phyloP scores from a whole-genome alignment of 495 filamentous ascomycete species.

The Trichoderma asperelloides region DNA sequence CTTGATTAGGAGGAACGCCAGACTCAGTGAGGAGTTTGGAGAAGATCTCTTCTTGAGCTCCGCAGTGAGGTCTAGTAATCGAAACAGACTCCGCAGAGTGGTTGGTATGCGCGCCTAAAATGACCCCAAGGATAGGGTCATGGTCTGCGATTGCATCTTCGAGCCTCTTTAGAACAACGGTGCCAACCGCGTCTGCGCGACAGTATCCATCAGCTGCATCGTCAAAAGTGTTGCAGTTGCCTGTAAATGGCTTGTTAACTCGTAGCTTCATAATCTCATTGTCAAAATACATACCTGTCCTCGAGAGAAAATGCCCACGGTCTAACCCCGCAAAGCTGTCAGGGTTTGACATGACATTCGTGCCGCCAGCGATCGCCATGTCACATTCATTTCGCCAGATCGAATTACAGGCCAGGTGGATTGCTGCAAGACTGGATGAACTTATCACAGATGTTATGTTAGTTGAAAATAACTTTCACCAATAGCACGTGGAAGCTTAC shows the following conservation, averaged over 20 bases:
- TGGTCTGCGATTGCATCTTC: conserved; percentile 67
- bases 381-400: conserved; percentile 36
- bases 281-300: conserved; percentile 20
- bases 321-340: conserved; percentile 56
- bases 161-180: conserved; percentile 63
- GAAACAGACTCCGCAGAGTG: conserved; percentile 68
- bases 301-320: conserved; percentile 29
- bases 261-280: conserved; percentile 38
- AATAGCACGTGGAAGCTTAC: conserved; percentile 30
- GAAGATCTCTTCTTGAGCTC: conserved; percentile 64
- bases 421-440: conserved; percentile 36
- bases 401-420: conserved; percentile 41
- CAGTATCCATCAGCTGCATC: conserved; percentile 60
- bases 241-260: conserved; percentile 22
- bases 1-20: conserved; percentile 59
- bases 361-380: conserved; percentile 14
- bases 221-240: conserved; percentile 27
- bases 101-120: conserved; percentile 60
- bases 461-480: conserved; percentile 57
- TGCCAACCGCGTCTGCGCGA: conserved; percentile 62
- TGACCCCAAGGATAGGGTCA: conserved; percentile 63
- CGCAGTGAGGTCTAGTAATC: conserved; percentile 75
- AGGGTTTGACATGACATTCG: conserved; percentile 34
- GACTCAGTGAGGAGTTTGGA: conserved; percentile 58
- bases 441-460: conserved; percentile 25